Evolutionary conservation across 495 filamentous ascomycete species (phyloP).

Genomic region (Astrocystis sublimbata): DNA sequence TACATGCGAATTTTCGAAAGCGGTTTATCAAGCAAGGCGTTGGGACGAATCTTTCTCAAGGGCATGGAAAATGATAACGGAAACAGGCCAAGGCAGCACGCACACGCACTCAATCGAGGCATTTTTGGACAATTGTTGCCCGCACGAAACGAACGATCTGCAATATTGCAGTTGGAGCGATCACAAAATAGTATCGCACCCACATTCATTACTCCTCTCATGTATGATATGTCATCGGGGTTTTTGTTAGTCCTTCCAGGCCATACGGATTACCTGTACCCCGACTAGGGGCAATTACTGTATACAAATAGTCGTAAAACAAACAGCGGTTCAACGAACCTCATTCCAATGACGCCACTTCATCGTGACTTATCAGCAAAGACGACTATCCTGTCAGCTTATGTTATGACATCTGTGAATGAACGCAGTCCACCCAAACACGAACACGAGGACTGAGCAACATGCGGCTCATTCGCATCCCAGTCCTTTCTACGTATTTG

Average conservation of each 20-base stretch:
- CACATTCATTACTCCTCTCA: constrained; percentile 34
- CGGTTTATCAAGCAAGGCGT: constrained; percentile 37
- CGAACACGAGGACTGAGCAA: too few relatives aligned
- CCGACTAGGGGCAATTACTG: not conserved
- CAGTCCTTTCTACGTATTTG: too few relatives aligned
- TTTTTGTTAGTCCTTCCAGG: constrained; percentile 7
- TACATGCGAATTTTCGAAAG: constrained; percentile 14
- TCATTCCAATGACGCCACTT: too few relatives aligned
- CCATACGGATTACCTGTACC: constrained; percentile 11
- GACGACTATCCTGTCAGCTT: too few relatives aligned
- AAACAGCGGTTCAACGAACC: not conserved
- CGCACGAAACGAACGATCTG: not conserved
- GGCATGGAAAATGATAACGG: constrained; percentile 22
- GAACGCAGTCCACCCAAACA: too few relatives aligned
- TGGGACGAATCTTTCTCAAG: constrained; percentile 22
- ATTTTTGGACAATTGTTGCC: constrained; percentile 12
- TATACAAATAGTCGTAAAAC: constrained; percentile 19
- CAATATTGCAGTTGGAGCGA: constrained; percentile 9
- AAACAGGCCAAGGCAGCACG: constrained; percentile 11
- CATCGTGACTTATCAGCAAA: too few relatives aligned
- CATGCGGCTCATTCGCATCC: too few relatives aligned
- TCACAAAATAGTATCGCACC: constrained; percentile 19
- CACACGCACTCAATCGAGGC: constrained; percentile 9
- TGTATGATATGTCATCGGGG: constrained; percentile 23
- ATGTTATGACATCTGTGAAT: too few relatives aligned